phyloP scores from a whole-genome alignment of 192 early-diverging fungal genomes.

The Backusella morwellensis region DNA sequence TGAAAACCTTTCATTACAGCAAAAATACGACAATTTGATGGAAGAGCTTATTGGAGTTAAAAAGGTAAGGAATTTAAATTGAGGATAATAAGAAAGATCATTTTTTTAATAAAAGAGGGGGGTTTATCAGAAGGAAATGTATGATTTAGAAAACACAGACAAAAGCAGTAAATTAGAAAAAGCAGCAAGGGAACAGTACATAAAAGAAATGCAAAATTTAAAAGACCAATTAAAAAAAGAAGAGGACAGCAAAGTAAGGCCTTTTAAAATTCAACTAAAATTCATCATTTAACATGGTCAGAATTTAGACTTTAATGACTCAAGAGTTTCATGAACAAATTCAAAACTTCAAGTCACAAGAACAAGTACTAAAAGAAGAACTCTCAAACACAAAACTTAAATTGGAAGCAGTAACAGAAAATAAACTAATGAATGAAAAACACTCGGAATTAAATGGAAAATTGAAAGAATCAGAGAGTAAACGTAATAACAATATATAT shows the following conservation, averaged over 20 bases:
- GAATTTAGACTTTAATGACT: neutral
- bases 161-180: slow-evolving; percentile 2
- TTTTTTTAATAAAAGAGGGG: neutral
- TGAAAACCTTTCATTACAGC: neutral
- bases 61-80: neutral
- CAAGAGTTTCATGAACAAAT: neutral
- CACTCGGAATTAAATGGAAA: neutral
- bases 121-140: neutral
- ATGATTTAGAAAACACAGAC: neutral
- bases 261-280: neutral
- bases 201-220: neutral
- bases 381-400: neutral
- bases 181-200: neutral
- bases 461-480: neutral
- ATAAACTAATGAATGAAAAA: neutral
- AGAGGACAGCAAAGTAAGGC: neutral
- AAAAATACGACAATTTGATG: neutral
- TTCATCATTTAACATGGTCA: neutral
- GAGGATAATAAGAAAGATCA: neutral
- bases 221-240: neutral
- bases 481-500: neutral
- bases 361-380: neutral
- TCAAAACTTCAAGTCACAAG: neutral
- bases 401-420: neutral
- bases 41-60: neutral